Percentiles rank a stretch among this genome's conserved stretches.
Evolutionary conservation across 495 filamentous ascomycete species (phyloP).

Genomic region (Xylaria scruposa): DNA sequence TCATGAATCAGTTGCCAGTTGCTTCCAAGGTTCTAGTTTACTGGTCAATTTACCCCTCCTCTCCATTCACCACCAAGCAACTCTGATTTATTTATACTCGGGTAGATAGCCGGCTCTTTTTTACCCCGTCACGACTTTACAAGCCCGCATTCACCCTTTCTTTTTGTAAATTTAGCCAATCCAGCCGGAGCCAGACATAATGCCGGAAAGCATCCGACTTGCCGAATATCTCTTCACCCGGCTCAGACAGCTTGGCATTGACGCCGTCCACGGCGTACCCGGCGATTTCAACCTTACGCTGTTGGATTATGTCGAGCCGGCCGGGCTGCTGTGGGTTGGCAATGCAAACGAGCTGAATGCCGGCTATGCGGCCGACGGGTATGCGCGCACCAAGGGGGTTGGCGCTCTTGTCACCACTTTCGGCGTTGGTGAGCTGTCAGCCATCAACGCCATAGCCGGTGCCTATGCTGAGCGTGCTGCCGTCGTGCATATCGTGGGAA

Average conservation of each 20-base stretch:
- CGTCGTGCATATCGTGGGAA: slow-evolving; percentile 74
- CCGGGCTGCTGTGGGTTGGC: slow-evolving; percentile 68
- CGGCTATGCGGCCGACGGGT: slow-evolving; percentile 72
- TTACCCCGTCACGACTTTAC: not conserved
- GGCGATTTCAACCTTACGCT: slow-evolving; percentile 69
- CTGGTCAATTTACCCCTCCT: slow-evolving; percentile 7
- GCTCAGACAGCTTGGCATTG: slow-evolving; percentile 65
- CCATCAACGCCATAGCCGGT: slow-evolving; percentile 67
- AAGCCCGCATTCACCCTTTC: not conserved
- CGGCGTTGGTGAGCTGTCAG: slow-evolving; percentile 71
- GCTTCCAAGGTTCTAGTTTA: not conserved
- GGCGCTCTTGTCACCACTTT: slow-evolving; percentile 71
- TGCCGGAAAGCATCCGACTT: slow-evolving; percentile 36
- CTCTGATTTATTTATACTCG: not conserved
- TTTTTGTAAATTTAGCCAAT: no score
- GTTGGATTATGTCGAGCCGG: slow-evolving; percentile 62
- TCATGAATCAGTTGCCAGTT: not conserved
- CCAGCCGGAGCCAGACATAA: slow-evolving; percentile 15
- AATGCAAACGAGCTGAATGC: slow-evolving; percentile 74
- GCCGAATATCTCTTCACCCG: slow-evolving; percentile 65
- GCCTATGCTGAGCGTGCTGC: slow-evolving; percentile 70
- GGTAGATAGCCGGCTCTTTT: not conserved
- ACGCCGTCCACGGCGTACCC: slow-evolving; percentile 63
- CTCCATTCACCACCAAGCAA: not conserved
- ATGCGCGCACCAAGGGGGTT: slow-evolving; percentile 68